Evolutionary conservation across 139 green algal species (phyloP).

Genomic region (Micractinium sp.): DNA sequence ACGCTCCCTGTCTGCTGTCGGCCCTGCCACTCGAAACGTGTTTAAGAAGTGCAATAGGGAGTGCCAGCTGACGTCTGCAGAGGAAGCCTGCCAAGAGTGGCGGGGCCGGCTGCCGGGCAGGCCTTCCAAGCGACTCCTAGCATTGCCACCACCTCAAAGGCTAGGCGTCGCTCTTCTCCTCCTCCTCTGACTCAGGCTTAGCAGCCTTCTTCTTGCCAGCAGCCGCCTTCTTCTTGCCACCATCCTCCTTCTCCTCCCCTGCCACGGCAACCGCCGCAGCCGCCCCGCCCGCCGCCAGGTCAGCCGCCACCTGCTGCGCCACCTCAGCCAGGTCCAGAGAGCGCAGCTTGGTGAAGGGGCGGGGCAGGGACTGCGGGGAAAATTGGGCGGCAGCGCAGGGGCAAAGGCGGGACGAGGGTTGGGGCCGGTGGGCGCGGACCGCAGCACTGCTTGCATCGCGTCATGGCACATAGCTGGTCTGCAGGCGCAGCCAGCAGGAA

Average conservation of each 20-base stretch:
- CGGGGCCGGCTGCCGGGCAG: neutral
- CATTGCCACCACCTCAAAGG: neutral
- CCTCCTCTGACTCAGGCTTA: neutral
- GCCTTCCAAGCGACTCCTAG: too few species aligned
- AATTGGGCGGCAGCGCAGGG: too few species aligned
- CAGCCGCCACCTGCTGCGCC: slow-evolving; percentile 2
- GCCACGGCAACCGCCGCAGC: neutral
- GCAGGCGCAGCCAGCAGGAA: too few species aligned
- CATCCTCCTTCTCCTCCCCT: neutral
- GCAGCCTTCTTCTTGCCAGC: neutral
- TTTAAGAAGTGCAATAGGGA: too few species aligned
- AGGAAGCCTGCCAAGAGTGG: too few species aligned
- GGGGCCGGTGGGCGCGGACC: neutral
- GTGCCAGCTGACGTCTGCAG: neutral
- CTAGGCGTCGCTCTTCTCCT: neutral
- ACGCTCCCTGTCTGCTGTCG: neutral
- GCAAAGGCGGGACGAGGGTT: neutral
- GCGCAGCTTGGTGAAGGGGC: slow-evolving; percentile 37
- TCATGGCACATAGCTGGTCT: too few species aligned
- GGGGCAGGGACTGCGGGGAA: slow-evolving; percentile 24
- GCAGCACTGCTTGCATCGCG: neutral
- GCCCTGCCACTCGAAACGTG: neutral
- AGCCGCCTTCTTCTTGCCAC: neutral
- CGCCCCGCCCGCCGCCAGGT: neutral
- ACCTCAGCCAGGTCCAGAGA: slow-evolving; percentile 28